These are phyloP conservation scores for Colletotrichum caudatum DNA, from an alignment of 2,329 filamentous ascomycete species.

Conservation along the genomic window DNA sequence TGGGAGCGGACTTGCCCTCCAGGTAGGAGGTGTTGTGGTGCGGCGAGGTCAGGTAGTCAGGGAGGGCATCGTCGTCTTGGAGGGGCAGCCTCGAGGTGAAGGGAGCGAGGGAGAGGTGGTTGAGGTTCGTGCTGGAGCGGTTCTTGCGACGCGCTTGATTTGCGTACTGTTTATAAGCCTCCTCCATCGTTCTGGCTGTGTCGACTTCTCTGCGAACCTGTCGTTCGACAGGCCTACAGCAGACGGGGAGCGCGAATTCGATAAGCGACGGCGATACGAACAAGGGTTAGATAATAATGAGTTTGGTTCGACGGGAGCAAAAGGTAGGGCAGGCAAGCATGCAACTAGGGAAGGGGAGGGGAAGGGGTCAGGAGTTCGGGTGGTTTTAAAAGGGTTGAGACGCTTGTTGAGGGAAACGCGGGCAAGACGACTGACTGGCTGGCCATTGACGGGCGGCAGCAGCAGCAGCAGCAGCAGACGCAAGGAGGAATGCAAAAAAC, in stretches of 20 bases:
- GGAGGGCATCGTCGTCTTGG: conserved; percentile 63
- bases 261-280: neutral
- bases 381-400: conserved; percentile 41
- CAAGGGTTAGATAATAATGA: conserved; percentile 14
- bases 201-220: conserved; percentile 5
- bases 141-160: conserved; percentile 69
- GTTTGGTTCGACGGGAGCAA: conserved; percentile 11
- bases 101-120: conserved; percentile 72
- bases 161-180: conserved; percentile 71
- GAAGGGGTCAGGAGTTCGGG: conserved; percentile 32
- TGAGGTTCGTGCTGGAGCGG: conserved; percentile 69
- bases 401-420: conserved; percentile 39
- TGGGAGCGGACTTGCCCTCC: conserved; percentile 71
- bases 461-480: conserved; percentile 8
- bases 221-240: conserved; percentile 3
- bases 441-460: conserved; percentile 34
- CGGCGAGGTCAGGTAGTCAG: conserved; percentile 52
- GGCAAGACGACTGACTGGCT: neutral
- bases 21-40: conserved; percentile 65
- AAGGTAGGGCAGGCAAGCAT: conserved; percentile 8
- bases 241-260: neutral
- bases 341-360: neutral
- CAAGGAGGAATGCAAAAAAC: conserved; percentile 20
- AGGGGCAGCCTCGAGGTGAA: conserved; percentile 72
- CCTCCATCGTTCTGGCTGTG: conserved; percentile 61